Percentiles rank a stretch among this genome's conserved stretches.
These are phyloP conservation scores for Yamadazyma dendronema DNA, from an alignment of 1,139 yeast species.

Conservation along the genomic window DNA sequence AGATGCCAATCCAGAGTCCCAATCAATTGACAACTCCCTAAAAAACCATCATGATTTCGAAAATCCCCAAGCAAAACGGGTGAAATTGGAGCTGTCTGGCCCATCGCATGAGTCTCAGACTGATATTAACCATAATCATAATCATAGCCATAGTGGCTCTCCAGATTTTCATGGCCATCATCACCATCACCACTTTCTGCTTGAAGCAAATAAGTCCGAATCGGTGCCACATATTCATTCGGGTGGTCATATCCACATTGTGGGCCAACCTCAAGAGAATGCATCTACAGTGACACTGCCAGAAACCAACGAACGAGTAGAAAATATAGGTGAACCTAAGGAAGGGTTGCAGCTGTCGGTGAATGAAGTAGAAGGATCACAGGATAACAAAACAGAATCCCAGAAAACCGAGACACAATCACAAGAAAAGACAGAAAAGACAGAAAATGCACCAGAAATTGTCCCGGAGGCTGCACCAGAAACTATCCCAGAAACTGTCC, in stretches of 20 bases:
- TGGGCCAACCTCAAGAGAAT: not conserved
- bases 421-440: too few species aligned
- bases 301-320: constrained; percentile 1
- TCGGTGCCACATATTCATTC: constrained; percentile 15
- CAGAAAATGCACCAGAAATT: too few species aligned
- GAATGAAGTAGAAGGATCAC: too few species aligned
- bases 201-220: constrained; percentile 7
- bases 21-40: too few species aligned
- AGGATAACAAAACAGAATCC: too few species aligned
- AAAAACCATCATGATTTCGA: not conserved
- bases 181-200: constrained; percentile 20
- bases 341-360: too few species aligned
- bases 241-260: constrained; percentile 14
- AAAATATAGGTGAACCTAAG: not conserved
- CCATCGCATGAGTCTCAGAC: not conserved
- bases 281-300: too few species aligned
- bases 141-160: not conserved
- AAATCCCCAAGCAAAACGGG: not conserved
- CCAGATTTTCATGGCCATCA: constrained; percentile 12
- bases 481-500: too few species aligned
- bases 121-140: not conserved
- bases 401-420: too few species aligned
- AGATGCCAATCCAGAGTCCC: too few species aligned
- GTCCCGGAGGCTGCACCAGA: too few species aligned
- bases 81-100: not conserved